Evolutionary conservation across 2,329 filamentous ascomycete species (phyloP).

Genomic region (Calonectria hongkongensis): DNA sequence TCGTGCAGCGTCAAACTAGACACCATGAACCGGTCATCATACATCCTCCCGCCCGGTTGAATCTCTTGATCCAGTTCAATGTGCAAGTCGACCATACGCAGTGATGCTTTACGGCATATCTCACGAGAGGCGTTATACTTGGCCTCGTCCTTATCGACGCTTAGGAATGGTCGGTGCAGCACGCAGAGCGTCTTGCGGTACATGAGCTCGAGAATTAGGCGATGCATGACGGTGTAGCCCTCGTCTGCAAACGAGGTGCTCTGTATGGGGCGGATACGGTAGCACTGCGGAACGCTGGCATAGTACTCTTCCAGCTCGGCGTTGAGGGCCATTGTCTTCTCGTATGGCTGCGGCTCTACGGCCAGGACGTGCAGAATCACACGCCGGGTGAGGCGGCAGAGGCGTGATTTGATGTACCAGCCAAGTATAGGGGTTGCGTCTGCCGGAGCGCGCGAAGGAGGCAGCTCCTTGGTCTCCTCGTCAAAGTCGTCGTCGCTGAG

Average conservation of each 20-base stretch:
- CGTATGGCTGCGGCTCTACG: constrained; percentile 61
- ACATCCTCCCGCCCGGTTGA: constrained; percentile 69
- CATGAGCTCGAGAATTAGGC: constrained; percentile 69
- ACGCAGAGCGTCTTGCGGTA: constrained; percentile 70
- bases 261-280: constrained; percentile 64
- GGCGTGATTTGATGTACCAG: constrained; percentile 64
- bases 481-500: constrained; percentile 72
- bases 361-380: constrained; percentile 65
- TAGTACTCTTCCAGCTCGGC: constrained; percentile 63
- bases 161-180: constrained; percentile 69
- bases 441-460: constrained; percentile 63
- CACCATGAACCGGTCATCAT: constrained; percentile 72
- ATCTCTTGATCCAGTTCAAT: constrained; percentile 68
- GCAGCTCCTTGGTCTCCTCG: constrained; percentile 63
- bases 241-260: constrained; percentile 65
- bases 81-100: constrained; percentile 67
- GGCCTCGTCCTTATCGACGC: constrained; percentile 61
- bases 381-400: constrained; percentile 65
- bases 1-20: constrained; percentile 72
- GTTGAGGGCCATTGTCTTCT: constrained; percentile 60
- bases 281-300: constrained; percentile 60
- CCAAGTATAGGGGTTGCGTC: constrained; percentile 67
- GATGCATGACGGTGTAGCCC: constrained; percentile 68
- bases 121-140: constrained; percentile 63
- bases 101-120: constrained; percentile 65